Evolutionary conservation across 257 asterid species (phyloP), one percentile per base, ranked within the genome.

Genomic region (Parsonsia alboflavescens): DNA sequence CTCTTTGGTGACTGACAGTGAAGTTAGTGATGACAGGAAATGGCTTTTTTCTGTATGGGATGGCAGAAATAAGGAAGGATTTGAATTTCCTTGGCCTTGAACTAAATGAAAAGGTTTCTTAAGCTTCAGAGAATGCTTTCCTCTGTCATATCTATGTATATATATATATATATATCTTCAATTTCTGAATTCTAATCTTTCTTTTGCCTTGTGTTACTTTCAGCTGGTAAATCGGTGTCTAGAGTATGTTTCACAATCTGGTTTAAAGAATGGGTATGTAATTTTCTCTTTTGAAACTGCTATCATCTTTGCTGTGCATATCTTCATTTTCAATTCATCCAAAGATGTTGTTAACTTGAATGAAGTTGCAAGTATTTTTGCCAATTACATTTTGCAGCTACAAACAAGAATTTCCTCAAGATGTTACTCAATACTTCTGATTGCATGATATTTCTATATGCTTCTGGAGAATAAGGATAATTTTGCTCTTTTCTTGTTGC

Each of bases 51-150:
- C 75, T 92, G 76, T 86, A 84, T 77, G 89, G 86, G 80, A 92
- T 94, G 97, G 96, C 96, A 53, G 84, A 61, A 79, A 85, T 71
- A 85, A 79, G 76, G 79, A 88, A 78, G 70, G 88, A 94, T 84
- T 80, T 82, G 88, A 94, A 94, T 85, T 92, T 92, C 80, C 97
- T 94, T 77, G 97, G 99, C 67, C 83, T 94, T 52, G 98, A 94
- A 84, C 83, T 87, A 44, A 90, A 94, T 75, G 84, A 82, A 61
- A 92, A 94, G 97, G 99, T 94, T 36, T 77, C 22, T 64, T 61
- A 79, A 56, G 68, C 19, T 74, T 76, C 68, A 7, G 72, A 57
- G 44, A 24, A 76, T 16, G 67, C 75, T 68, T 67, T 76, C 78
- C 70, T 78, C n/a, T 10, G 33, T 52, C 53, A 46, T 49, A n/a